A percentile compares a stretch with the other conserved stretches of the same genome.
These are phyloP conservation scores for Punica granatum DNA, from an alignment of 345 rosid genomes.

Conservation along the genomic window DNA sequence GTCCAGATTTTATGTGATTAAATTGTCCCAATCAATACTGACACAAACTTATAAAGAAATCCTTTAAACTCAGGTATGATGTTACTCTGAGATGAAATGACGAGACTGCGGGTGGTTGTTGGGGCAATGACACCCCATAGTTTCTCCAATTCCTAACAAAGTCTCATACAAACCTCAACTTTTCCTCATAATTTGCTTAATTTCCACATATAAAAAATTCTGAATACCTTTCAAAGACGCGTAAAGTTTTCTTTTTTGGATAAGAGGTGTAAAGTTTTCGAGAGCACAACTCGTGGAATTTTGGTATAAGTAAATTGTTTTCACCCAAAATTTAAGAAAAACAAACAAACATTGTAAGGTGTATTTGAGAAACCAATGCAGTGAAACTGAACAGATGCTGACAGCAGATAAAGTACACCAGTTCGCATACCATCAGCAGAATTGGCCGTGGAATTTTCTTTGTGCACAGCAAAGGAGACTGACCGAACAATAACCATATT, in stretches of 20 bases:
- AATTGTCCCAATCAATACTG: background rate
- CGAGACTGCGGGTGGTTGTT: too few relatives aligned
- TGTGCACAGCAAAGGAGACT: constrained; percentile 47
- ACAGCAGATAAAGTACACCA: background rate
- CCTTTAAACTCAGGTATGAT: background rate
- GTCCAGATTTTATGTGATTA: background rate
- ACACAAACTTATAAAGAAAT: background rate
- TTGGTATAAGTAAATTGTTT: background rate
- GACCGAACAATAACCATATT: constrained; percentile 76
- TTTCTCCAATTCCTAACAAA: too few relatives aligned
- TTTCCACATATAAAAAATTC: too few relatives aligned
- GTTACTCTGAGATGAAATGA: background rate
- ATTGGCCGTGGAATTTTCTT: constrained; percentile 27
- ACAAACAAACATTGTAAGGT: background rate
- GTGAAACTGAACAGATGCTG: background rate
- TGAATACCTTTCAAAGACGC: too few relatives aligned
- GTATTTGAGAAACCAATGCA: background rate
- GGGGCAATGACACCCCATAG: too few relatives aligned
- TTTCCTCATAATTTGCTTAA: too few relatives aligned
- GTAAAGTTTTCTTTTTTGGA: too few relatives aligned
- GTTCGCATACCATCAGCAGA: constrained; percentile 37
- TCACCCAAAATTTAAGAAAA: background rate
- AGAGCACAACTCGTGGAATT: background rate
- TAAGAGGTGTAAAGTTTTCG: background rate
- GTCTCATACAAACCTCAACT: too few relatives aligned